Percentiles rank a stretch among this genome's conserved stretches.
These are phyloP conservation scores for Hanseniaspora singularis DNA, from an alignment of 805 yeast species.

Conservation along the genomic window DNA sequence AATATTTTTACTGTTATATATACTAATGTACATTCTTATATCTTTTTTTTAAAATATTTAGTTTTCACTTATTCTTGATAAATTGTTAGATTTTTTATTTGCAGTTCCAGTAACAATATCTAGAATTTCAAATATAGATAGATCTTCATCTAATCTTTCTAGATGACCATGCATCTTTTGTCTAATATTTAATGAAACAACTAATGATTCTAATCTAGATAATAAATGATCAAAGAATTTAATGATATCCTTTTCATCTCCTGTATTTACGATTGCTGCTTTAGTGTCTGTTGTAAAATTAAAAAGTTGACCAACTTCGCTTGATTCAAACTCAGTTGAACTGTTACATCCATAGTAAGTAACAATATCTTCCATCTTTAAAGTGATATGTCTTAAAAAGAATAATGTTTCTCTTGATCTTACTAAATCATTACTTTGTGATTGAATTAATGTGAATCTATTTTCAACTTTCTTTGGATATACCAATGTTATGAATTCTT, in stretches of 20 bases:
- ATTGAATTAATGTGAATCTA: conserved; percentile 40
- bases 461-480: conserved; percentile 57
- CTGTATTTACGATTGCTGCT: conserved; percentile 20
- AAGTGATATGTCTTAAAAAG: conserved; percentile 42
- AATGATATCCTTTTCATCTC: conserved; percentile 35
- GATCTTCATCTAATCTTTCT: conserved; percentile 16
- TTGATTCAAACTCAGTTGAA: neutral
- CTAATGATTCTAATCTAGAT: conserved; percentile 55
- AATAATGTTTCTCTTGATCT: conserved; percentile 29
- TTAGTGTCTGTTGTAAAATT: conserved; percentile 23
- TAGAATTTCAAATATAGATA: conserved; percentile 23
- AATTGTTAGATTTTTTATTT: neutral
- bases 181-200: conserved; percentile 35
- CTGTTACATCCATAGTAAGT: conserved; percentile 38
- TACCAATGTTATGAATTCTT: conserved; percentile 69
- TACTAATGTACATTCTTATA: too few species aligned
- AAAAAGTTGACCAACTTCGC: conserved; percentile 9
- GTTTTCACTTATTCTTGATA: neutral
- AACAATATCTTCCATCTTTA: conserved; percentile 48
- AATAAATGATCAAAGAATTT: conserved; percentile 52
- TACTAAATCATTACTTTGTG: conserved; percentile 23
- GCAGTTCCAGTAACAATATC: conserved; percentile 21
- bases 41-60: too few species aligned
- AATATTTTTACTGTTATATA: too few species aligned
- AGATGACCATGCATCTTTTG: conserved; percentile 26